Base-by-base conservation (phyloP, 176 grass and related monocot genomes). In the Tuctoria greenei region DNA sequence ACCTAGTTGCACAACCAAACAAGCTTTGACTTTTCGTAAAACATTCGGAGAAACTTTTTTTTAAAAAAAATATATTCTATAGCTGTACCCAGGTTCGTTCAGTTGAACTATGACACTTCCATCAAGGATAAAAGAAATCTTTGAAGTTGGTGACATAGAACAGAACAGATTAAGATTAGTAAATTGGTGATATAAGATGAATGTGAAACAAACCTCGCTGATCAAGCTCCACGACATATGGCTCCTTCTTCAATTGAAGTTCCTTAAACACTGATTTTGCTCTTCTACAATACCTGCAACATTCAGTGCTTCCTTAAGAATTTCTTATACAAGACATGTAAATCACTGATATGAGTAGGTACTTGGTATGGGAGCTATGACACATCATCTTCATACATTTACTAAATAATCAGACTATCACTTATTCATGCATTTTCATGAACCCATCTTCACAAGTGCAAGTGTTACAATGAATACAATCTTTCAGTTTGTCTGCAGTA, bases 211-310 rank as follows among this genome's bases (percentile, higher is more conserved):
- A 71, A 92, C 90, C 90, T 89, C 83, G 69, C 20, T 89, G 83
- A 69, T 92, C 90, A 40, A 92, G 83, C 80, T 92, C 90, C 23
- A 92, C 83, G 1, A 92, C 76, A 86, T 89, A 84, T 4, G 90
- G 90, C 17, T 89, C 67, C 62, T 84, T 86, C 74, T 86, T 86
- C 54, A 84, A 55, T 18, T 88, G n/a, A 75, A 89, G 75, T 4
- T 92, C 90, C 67, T 89, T 81, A 70, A 92, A 92, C 26, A 89
- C 90, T 18, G 86, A 66, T 61, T 92, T 92, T 6, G 83, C 90
- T 83, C 80, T 83, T 78, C 35, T 83, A 61, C 90, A 92, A 54
- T 92, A 92, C 76, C 90, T 92, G 86, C 37, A 62, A 69, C 28
- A 38, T 80, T 45, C 17, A 58, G 36, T 25, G 10, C 28, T 65